Base-by-base conservation (phyloP, 441 rosid species). In the Daphne laureola region DNA sequence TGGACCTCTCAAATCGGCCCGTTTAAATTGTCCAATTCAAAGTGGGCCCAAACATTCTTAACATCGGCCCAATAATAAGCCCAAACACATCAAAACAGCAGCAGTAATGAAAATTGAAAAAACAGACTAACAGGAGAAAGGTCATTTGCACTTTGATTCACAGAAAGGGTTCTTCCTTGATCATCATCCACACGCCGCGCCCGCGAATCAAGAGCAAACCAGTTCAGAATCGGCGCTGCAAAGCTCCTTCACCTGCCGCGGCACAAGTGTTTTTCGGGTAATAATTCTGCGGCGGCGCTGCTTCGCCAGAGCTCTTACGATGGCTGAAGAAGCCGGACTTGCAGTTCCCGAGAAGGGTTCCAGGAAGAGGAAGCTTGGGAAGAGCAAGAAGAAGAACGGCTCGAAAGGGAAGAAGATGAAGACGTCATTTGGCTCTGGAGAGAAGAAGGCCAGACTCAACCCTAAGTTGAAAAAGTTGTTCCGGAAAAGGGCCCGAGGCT, bases 401-500 rank as follows among this genome's bases (percentile, higher is more conserved):
- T 75, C 73, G 26, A 58, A 75, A 44, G 60, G 57, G 3, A 86
- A 73, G 57, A 81, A 77, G 74, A 63, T 63, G 14, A 82, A 70
- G 63, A 55, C 67, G 67, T 44, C 64, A 57, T 78, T 57, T 17
- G 68, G 78, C 27, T 43, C 66, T 4, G 71, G 81, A 14, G 76
- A 71, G 48, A 77, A 71, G 48, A 77, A 68, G 73, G 69, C 64
- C 35, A 83, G 75, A 70, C 66, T 78, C 4, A 75, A 77, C 36
- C 65, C 65, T 62, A 89, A 70, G 64, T 65, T 78, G 74, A 79
- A 70, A 62, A 82, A 77, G 54, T 67, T 92, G 3, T 87, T 73
- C 58, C 72, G 69, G 16, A 83, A 80, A 73, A 79, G 95, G 76
- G 95, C 90, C 12, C 78, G 88, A 31, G 96, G 80, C 3, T 92